phyloP scores from a whole-genome alignment of 2,329 filamentous ascomycete genomes.

The Tolypocladium ophioglossoides region DNA sequence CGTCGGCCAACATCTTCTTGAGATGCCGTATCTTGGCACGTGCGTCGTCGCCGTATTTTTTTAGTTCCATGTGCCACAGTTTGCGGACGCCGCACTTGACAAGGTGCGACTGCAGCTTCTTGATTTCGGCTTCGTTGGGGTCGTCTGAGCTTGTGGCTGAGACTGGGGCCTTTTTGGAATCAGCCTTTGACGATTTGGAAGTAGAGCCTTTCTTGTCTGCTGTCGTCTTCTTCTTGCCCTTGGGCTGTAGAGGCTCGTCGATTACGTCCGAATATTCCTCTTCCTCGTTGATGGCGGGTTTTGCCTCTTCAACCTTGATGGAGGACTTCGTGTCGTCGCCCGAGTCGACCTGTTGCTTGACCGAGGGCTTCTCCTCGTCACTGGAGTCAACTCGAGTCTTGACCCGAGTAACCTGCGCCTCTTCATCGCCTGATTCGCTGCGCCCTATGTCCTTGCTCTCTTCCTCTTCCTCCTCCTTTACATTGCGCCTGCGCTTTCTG shows the following conservation, averaged over 20 bases:
- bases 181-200: constrained; percentile 17
- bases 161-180: constrained; percentile 15
- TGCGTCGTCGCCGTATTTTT: constrained; percentile 56
- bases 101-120: constrained; percentile 76
- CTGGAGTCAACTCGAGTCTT: constrained; percentile 1
- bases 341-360: constrained; percentile 5
- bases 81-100: constrained; percentile 88
- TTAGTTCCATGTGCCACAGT: constrained; percentile 80
- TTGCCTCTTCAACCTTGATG: constrained; percentile 9
- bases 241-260: constrained; percentile 56
- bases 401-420: background rate
- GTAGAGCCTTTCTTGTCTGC: constrained; percentile 19
- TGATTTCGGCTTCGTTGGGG: constrained; percentile 70
- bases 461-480: constrained; percentile 5
- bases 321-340: constrained; percentile 8
- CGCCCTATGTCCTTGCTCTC: constrained; percentile 7
- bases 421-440: constrained; percentile 4
- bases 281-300: constrained; percentile 18
- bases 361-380: constrained; percentile 5
- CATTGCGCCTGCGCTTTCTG: constrained; percentile 5
- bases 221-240: constrained; percentile 40
- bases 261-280: constrained; percentile 46
- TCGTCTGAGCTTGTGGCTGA: constrained; percentile 24
- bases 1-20: constrained; percentile 64
- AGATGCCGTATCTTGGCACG: constrained; percentile 78